A percentile compares a stretch with the other conserved stretches of the same genome.
Conservation (phyloP, 805 yeast genomes). For the Komagataella ulmi region DNA sequence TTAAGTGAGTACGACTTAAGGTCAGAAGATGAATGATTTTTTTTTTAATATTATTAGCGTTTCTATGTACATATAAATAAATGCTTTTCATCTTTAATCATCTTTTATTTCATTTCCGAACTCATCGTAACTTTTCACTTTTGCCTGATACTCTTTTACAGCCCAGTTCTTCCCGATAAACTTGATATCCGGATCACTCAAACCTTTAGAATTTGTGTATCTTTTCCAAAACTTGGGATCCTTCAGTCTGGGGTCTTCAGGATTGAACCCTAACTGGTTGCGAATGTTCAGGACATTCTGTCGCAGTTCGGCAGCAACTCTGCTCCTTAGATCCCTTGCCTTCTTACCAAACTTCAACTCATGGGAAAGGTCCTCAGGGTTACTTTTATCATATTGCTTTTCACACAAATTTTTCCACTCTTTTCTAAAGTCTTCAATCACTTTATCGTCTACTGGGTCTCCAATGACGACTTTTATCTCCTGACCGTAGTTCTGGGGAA, state of each 20-base stretch:
- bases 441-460: constrained; percentile 45
- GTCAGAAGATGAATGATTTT: constrained; percentile 3
- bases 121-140: constrained; percentile 16
- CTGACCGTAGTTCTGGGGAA: constrained; percentile 55
- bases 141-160: constrained; percentile 48
- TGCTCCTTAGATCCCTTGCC: constrained; percentile 55
- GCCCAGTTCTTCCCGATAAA: constrained; percentile 83
- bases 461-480: constrained; percentile 64
- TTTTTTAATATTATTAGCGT: not conserved
- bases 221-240: constrained; percentile 64
- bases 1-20: constrained; percentile 65
- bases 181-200: constrained; percentile 50
- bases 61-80: not conserved
- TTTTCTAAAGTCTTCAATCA: constrained; percentile 45
- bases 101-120: constrained; percentile 14
- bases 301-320: constrained; percentile 58
- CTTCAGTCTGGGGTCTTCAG: constrained; percentile 59
- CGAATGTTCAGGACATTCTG: constrained; percentile 40
- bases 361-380: constrained; percentile 45
- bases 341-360: constrained; percentile 50
- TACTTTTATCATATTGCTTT: constrained; percentile 26
- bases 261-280: constrained; percentile 26
- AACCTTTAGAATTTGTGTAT: constrained; percentile 53
- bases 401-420: constrained; percentile 58
- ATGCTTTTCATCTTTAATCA: not conserved